These are phyloP conservation scores for Fusarium albidum DNA, from an alignment of 2,329 filamentous ascomycete genomes.

Conservation along the genomic window DNA sequence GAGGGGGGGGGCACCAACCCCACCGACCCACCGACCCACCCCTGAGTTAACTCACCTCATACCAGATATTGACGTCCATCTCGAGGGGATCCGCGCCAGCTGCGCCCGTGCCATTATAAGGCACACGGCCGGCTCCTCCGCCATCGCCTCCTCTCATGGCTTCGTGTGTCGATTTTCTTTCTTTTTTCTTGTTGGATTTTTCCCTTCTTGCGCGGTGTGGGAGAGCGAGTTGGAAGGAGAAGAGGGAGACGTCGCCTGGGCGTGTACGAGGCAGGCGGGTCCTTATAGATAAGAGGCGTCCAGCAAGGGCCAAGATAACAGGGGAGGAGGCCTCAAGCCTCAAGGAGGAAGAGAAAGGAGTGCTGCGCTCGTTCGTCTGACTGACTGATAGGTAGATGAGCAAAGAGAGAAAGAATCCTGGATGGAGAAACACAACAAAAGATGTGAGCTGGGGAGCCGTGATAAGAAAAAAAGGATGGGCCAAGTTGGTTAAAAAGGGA, in stretches of 20 bases:
- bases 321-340: slow-evolving; percentile 11
- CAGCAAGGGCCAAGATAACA: not conserved
- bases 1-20: too few relatives aligned
- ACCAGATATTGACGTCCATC: slow-evolving; percentile 80
- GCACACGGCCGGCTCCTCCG: slow-evolving; percentile 52
- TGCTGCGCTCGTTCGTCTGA: not conserved
- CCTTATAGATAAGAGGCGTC: not conserved
- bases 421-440: not conserved
- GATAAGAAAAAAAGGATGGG: slow-evolving; percentile 15
- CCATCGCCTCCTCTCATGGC: slow-evolving; percentile 47
- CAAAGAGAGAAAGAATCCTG: slow-evolving; percentile 1
- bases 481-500: slow-evolving; percentile 19
- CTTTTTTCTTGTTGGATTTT: slow-evolving; percentile 10
- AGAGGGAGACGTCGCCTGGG: slow-evolving; percentile 8
- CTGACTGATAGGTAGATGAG: not conserved
- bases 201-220: slow-evolving; percentile 11
- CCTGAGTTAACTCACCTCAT: slow-evolving; percentile 63
- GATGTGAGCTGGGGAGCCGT: not conserved
- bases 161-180: slow-evolving; percentile 20
- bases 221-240: slow-evolving; percentile 32
- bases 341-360: not conserved
- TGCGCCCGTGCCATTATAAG: slow-evolving; percentile 70
- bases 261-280: slow-evolving; percentile 2
- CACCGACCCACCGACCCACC: slow-evolving; percentile 30
- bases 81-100: slow-evolving; percentile 74